Evolutionary conservation across 2,329 filamentous ascomycete species (phyloP).

Genomic region (Berkeleyomyces rouxiae): DNA sequence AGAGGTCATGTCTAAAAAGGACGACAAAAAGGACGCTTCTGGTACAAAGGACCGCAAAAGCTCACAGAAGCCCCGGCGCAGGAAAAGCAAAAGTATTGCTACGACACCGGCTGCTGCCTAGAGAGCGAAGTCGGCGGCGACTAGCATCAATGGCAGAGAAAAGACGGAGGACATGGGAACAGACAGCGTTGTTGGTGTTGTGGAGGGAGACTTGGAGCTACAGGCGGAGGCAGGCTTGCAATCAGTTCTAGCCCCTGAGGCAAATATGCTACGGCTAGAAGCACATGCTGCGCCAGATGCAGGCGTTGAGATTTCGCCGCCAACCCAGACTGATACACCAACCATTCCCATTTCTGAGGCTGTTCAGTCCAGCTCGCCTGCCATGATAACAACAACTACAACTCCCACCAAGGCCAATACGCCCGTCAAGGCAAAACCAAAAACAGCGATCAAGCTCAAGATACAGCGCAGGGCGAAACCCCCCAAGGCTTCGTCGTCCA

Average conservation of each 20-base stretch:
- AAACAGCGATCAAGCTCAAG: neutral
- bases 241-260: neutral
- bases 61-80: conserved; percentile 22
- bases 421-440: neutral
- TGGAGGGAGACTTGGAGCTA: neutral
- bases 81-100: conserved; percentile 23
- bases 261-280: neutral
- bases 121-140: neutral
- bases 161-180: neutral
- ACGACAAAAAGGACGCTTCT: neutral
- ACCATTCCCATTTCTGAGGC: neutral
- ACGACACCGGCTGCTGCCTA: conserved; percentile 6
- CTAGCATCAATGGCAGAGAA: neutral
- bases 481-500: neutral
- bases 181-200: neutral
- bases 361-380: neutral
- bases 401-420: neutral
- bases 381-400: neutral
- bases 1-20: neutral
- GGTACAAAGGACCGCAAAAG: conserved; percentile 18
- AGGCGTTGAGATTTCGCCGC: neutral
- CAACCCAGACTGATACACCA: neutral
- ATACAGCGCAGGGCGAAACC: neutral
- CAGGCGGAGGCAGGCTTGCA: neutral
- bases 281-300: neutral